Conservation (phyloP, 2,329 filamentous ascomycete genomes). For the Venturia nashicola region DNA sequence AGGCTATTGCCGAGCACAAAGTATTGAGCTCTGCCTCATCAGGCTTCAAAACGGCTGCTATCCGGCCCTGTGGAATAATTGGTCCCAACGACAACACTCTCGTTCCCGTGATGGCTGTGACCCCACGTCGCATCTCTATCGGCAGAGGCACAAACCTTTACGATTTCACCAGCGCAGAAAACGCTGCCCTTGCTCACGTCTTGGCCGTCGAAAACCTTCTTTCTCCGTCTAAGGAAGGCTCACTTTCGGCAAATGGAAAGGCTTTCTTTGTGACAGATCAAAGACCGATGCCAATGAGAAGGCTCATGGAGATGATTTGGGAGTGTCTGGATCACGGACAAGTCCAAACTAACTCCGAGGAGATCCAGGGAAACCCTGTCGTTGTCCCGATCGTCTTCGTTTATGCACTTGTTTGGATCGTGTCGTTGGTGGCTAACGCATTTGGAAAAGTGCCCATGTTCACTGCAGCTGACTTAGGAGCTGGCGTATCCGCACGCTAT, state of each 20-base stretch:
- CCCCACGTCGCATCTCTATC: not conserved
- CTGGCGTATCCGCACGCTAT: not conserved
- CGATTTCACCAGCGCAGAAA: slow-evolving; percentile 59
- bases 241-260: slow-evolving; percentile 53
- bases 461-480: not conserved
- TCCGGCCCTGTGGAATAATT: slow-evolving; percentile 82
- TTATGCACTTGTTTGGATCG: not conserved
- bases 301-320: not conserved
- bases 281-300: not conserved
- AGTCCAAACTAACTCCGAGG: not conserved
- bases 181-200: slow-evolving; percentile 67
- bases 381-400: not conserved
- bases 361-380: not conserved
- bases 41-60: slow-evolving; percentile 60
- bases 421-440: not conserved
- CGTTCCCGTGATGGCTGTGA: slow-evolving; percentile 49
- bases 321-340: not conserved
- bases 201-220: slow-evolving; percentile 67
- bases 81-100: slow-evolving; percentile 76
- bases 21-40: slow-evolving; percentile 62
- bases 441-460: not conserved
- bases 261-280: slow-evolving; percentile 79
- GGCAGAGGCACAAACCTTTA: slow-evolving; percentile 31
- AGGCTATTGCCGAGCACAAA: slow-evolving; percentile 53
- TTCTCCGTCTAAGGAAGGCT: slow-evolving; percentile 22